Evolutionary conservation across 352 stramenopile species (phyloP).

Genomic region (Phytophthora rubi): DNA sequence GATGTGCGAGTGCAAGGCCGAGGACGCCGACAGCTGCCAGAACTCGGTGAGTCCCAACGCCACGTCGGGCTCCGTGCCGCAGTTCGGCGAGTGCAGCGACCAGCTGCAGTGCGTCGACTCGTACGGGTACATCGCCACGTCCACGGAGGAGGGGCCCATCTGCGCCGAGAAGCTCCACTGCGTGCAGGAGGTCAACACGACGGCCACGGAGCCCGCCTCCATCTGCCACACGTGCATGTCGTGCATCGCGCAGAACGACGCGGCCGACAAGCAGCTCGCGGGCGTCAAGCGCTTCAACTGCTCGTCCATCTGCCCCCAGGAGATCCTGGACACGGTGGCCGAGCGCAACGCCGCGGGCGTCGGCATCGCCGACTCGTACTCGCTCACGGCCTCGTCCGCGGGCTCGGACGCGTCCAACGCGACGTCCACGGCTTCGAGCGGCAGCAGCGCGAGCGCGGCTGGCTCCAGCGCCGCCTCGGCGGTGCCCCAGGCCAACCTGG

Average conservation of each 20-base stretch:
- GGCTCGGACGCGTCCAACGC: slow-evolving; percentile 32
- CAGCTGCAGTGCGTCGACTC: too few species aligned
- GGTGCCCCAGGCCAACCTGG: slow-evolving; percentile 21
- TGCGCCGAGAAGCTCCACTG: too few species aligned
- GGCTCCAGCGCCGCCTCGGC: slow-evolving; percentile 15
- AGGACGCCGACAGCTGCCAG: slow-evolving; percentile 47
- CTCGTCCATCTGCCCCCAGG: too few species aligned
- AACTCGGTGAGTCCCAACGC: slow-evolving; percentile 45
- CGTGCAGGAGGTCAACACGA: too few species aligned
- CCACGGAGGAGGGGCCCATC: too few species aligned
- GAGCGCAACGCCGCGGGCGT: slow-evolving; percentile 61
- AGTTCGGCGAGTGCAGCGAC: too few species aligned
- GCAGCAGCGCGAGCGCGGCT: slow-evolving; percentile 19
- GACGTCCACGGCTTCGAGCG: slow-evolving; percentile 15
- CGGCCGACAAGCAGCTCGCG: too few species aligned
- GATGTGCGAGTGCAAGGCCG: slow-evolving; percentile 34
- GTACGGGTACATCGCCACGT: too few species aligned
- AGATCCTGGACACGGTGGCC: slow-evolving; percentile 53
- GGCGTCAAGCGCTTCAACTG: too few species aligned
- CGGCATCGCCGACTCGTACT: slow-evolving; percentile 65
- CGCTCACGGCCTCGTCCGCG: slow-evolving; percentile 30
- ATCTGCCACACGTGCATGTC: not conserved
- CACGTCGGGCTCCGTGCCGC: not conserved
- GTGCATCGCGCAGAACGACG: too few species aligned
- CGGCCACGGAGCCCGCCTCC: too few species aligned